These are phyloP conservation scores for Rhexocercosporidium sp. DNA, from an alignment of 2,329 filamentous ascomycete genomes.

Conservation along the genomic window DNA sequence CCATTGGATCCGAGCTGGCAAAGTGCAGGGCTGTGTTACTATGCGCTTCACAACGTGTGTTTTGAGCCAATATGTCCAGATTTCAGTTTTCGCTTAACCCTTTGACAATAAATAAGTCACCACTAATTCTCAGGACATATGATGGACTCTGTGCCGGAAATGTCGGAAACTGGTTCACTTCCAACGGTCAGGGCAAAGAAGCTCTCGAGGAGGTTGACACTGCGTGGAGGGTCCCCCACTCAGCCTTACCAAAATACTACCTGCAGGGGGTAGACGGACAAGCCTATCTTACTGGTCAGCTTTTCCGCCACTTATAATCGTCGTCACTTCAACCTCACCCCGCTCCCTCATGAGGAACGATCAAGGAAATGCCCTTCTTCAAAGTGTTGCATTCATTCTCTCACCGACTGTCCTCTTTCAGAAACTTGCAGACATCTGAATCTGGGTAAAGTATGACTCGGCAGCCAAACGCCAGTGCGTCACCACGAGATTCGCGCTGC, in stretches of 20 bases:
- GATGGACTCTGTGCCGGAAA: background rate
- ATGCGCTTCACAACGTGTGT: background rate
- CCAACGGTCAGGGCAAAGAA: background rate
- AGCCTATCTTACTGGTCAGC: background rate
- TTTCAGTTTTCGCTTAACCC: background rate
- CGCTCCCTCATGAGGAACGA: background rate
- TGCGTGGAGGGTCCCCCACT: background rate
- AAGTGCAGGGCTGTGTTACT: background rate
- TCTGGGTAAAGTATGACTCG: background rate
- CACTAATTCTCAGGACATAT: background rate
- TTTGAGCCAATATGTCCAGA: background rate
- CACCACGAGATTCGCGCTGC: background rate
- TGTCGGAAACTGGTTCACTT: background rate
- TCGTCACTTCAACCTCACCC: background rate
- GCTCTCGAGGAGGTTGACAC: background rate
- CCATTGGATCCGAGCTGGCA: background rate
- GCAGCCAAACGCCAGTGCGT: background rate
- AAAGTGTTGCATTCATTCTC: background rate
- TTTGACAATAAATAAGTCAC: background rate
- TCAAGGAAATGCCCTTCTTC: background rate
- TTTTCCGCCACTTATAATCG: background rate
- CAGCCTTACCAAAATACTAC: slow-evolving; percentile 11
- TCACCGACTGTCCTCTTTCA: background rate
- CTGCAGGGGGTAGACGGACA: background rate
- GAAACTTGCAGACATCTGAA: background rate